Percentiles rank a stretch among this genome's conserved stretches.
These are phyloP conservation scores for Mycena epipterygia DNA, from an alignment of 768 basidiomycete species.

Conservation along the genomic window DNA sequence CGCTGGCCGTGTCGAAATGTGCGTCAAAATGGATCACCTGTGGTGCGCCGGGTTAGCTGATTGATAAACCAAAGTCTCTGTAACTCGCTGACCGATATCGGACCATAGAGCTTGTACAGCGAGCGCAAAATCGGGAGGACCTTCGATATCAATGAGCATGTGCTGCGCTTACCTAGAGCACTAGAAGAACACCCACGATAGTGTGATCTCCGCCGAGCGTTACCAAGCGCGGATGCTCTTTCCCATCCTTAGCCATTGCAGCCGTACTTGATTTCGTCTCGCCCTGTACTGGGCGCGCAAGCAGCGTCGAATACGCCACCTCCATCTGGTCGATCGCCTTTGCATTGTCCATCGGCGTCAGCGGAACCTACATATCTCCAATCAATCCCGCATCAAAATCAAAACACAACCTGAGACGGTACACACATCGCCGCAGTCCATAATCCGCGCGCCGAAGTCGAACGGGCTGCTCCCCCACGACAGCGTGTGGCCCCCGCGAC, in stretches of 20 bases:
- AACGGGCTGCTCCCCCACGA: conserved; percentile 67
- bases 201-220: conserved; percentile 82
- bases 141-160: not conserved
- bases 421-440: conserved; percentile 75
- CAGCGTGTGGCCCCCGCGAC: conserved; percentile 57
- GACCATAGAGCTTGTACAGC: conserved; percentile 74
- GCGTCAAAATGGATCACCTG: conserved; percentile 75
- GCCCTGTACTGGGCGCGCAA: conserved; percentile 58
- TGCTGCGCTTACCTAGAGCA: too few relatives aligned
- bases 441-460: conserved; percentile 53
- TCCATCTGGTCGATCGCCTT: conserved; percentile 78
- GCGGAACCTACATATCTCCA: conserved; percentile 62
- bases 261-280: conserved; percentile 42
- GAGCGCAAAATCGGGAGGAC: conserved; percentile 76
- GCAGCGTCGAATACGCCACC: conserved; percentile 71
- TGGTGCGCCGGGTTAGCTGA: conserved; percentile 25
- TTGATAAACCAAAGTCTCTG: conserved; percentile 58
- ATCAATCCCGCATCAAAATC: conserved; percentile 35
- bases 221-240: conserved; percentile 73
- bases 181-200: conserved; percentile 59
- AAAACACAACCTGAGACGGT: not conserved
- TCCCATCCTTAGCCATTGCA: conserved; percentile 63
- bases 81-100: conserved; percentile 60
- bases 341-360: conserved; percentile 69
- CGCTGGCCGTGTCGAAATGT: conserved; percentile 67